Evolutionary conservation across 495 filamentous ascomycete species (phyloP).

Genomic region (Xylaria palmicola): DNA sequence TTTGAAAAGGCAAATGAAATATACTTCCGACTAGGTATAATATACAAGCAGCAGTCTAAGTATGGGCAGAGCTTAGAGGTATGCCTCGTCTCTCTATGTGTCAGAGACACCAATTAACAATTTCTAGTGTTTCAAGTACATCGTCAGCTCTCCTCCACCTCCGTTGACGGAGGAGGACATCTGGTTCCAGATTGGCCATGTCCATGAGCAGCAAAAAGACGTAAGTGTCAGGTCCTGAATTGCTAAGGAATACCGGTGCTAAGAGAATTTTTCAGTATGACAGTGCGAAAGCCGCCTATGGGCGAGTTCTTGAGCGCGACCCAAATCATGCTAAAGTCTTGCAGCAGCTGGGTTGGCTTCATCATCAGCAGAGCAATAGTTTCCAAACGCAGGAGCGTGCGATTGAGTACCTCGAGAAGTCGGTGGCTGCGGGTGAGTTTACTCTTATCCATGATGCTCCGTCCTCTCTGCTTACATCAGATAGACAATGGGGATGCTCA

Average conservation of each 20-base stretch:
- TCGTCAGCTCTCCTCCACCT: constrained; percentile 87
- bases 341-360: constrained; percentile 96
- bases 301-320: constrained; percentile 89
- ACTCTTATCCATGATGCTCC: constrained; percentile 12
- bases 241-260: constrained; percentile 17
- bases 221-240: constrained; percentile 53
- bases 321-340: constrained; percentile 97
- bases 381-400: constrained; percentile 91
- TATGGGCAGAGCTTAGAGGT: constrained; percentile 91
- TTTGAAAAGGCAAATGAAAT: constrained; percentile 99
- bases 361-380: constrained; percentile 89
- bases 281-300: constrained; percentile 85
- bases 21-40: constrained; percentile 97
- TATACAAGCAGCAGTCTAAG: constrained; percentile 98
- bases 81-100: constrained; percentile 28
- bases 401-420: constrained; percentile 97
- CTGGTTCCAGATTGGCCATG: constrained; percentile 99
- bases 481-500: constrained; percentile 91
- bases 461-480: constrained; percentile 37
- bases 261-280: constrained; percentile 69
- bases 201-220: constrained; percentile 98
- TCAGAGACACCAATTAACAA: constrained; percentile 27
- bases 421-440: constrained; percentile 84
- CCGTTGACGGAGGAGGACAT: constrained; percentile 98
- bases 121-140: constrained; percentile 92